Base-by-base conservation (phyloP, 352 stramenopile species). In the Phytophthora foliorum region DNA sequence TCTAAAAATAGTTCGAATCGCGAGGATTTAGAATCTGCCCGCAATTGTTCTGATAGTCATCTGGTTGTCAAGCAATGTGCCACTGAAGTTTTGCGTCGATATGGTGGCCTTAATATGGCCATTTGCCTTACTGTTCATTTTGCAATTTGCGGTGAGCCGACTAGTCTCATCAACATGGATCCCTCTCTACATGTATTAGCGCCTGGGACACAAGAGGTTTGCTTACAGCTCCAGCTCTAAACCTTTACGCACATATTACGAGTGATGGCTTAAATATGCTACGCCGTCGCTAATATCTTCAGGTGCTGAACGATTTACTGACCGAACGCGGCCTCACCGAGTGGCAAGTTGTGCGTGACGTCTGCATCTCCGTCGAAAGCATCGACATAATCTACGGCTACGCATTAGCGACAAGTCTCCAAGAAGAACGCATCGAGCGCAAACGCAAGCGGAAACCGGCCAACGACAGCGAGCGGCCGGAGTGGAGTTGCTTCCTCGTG, bases 301-400 rank as follows among this genome's bases (percentile, higher is more conserved):
- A 89, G 78, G 74, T 85, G 39, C 55, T 89, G 51, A 71, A 73
- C n/a, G 80, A 89, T 63, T 61, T 89, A 44, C 46, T 77, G 38
- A 32, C 44, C 4, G 49, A 84, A 19, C 80, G 76, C 22, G 77
- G 75, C 9, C 58, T 89, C 36, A 66, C 25, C 2, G 55, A 78
- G 25, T 80, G 73, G 75, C 63, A 73, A 64, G 60, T 82, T 19
- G 56, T 69, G n/a, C 27, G 52, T 42, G 57, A 50, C 31, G 66
- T 55, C 41, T 54, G 48, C 27, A 27, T 81, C 34, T 60, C 55
- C 10, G 25, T 48, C 24, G 63, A 73, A 46, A 25, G 22, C 13
- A 36, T 78, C n/a, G 72, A 80, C 32, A 22, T 74, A 10, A 73
- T 89, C 36, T 82, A 79, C 50, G 78, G 80, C 6, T 61, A 57